A percentile compares a stretch with the other conserved stretches of the same genome.
These are phyloP conservation scores for Quercus berberidifolia DNA, from an alignment of 306 rosid genomes.

Conservation along the genomic window DNA sequence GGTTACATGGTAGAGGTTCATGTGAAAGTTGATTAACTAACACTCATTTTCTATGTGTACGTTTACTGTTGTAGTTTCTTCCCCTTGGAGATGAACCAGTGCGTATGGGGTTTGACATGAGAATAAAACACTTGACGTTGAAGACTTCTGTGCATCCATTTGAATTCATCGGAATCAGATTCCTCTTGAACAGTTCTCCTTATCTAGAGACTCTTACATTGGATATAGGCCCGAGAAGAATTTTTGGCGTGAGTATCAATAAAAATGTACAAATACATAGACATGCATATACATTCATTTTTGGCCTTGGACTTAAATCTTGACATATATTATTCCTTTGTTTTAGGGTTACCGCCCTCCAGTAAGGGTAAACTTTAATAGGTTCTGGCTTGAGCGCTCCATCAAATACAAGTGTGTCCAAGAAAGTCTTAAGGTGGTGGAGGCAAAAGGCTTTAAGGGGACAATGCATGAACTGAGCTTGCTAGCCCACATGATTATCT, in stretches of 20 bases:
- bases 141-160: conserved; percentile 33
- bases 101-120: not conserved
- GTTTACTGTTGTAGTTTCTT: conserved; percentile 22
- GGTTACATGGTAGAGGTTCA: too few relatives aligned
- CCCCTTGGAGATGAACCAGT: conserved; percentile 30
- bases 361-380: not conserved
- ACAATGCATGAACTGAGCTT: conserved; percentile 6
- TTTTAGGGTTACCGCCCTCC: conserved; percentile 35
- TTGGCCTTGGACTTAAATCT: not conserved
- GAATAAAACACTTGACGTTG: conserved; percentile 35
- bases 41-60: not conserved
- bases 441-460: conserved; percentile 22
- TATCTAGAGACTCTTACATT: conserved; percentile 36
- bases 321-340: not conserved
- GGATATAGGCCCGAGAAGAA: not conserved
- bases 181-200: conserved; percentile 41
- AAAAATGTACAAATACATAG: not conserved
- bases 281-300: too few relatives aligned
- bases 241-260: conserved; percentile 23
- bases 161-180: conserved; percentile 39
- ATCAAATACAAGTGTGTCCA: not conserved
- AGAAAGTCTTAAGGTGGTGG: conserved; percentile 8
- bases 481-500: conserved; percentile 2
- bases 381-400: not conserved
- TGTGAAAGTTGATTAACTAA: not conserved